Percentiles rank a stretch among this genome's conserved stretches.
These are phyloP conservation scores for Epichloe gansuensis DNA, from an alignment of 2,329 filamentous ascomycete genomes.

Conservation along the genomic window DNA sequence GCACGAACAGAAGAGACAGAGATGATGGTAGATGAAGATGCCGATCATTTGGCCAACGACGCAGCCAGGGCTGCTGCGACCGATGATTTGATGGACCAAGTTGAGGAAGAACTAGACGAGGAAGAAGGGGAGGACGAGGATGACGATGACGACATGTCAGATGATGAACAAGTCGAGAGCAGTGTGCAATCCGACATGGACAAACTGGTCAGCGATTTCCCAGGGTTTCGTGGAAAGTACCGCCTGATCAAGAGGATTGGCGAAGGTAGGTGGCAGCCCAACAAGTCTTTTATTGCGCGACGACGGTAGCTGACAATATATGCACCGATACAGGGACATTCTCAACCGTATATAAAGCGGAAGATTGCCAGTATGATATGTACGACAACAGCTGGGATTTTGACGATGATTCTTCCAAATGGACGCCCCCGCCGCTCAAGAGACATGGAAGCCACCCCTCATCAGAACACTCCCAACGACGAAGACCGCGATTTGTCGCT, in stretches of 20 bases:
- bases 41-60: slow-evolving; percentile 18
- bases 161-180: slow-evolving; percentile 53
- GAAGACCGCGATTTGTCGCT: slow-evolving; percentile 63
- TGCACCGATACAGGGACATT: slow-evolving; percentile 63
- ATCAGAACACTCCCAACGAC: slow-evolving; percentile 17
- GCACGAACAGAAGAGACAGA: slow-evolving; percentile 36
- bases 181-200: slow-evolving; percentile 75
- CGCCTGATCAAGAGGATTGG: slow-evolving; percentile 92
- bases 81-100: slow-evolving; percentile 15
- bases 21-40: slow-evolving; percentile 32
- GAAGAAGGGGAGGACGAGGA: slow-evolving; percentile 22
- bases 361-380: slow-evolving; percentile 73
- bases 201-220: slow-evolving; percentile 69
- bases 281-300: not conserved
- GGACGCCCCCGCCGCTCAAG: slow-evolving; percentile 55
- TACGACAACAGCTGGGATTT: slow-evolving; percentile 84
- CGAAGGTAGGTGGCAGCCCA: slow-evolving; percentile 50
- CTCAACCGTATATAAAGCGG: slow-evolving; percentile 96
- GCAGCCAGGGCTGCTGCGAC: slow-evolving; percentile 12
- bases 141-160: slow-evolving; percentile 31
- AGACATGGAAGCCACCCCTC: slow-evolving; percentile 24
- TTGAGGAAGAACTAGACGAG: slow-evolving; percentile 17
- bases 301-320: not conserved
- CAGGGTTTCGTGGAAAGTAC: slow-evolving; percentile 71
- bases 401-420: slow-evolving; percentile 51